phyloP scores from a whole-genome alignment of 176 grass and related monocot genomes.

The Rhipidocladum racemiflorum region DNA sequence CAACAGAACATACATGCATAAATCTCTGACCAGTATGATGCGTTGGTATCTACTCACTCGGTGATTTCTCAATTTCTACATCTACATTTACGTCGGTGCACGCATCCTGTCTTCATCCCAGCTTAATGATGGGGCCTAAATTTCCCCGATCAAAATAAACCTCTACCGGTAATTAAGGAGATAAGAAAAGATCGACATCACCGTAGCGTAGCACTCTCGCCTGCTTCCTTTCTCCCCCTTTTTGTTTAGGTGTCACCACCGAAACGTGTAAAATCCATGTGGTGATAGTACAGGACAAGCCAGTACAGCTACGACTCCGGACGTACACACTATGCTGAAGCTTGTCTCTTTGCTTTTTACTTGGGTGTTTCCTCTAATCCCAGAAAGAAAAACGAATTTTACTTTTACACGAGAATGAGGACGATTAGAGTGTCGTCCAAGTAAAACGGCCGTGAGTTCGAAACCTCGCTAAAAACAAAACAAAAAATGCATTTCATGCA shows the following conservation, averaged over 20 bases:
- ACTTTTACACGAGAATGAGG: no score
- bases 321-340: neutral
- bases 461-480: neutral
- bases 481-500: neutral
- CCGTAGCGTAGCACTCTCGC: neutral
- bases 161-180: neutral
- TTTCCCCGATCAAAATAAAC: neutral
- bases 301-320: neutral
- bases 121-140: neutral
- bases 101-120: neutral
- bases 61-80: neutral
- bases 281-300: neutral
- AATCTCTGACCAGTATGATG: no score
- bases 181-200: neutral
- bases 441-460: neutral
- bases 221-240: neutral
- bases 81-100: neutral
- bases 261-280: slow-evolving; percentile 9
- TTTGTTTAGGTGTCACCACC: neutral
- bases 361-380: no score
- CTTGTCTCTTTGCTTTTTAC: neutral
- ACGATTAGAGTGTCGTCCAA: no score
- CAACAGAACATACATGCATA: no score
- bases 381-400: no score
- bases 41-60: neutral